Evolutionary conservation across 306 rosid species (phyloP).

Genomic region (Lupinus albus): DNA sequence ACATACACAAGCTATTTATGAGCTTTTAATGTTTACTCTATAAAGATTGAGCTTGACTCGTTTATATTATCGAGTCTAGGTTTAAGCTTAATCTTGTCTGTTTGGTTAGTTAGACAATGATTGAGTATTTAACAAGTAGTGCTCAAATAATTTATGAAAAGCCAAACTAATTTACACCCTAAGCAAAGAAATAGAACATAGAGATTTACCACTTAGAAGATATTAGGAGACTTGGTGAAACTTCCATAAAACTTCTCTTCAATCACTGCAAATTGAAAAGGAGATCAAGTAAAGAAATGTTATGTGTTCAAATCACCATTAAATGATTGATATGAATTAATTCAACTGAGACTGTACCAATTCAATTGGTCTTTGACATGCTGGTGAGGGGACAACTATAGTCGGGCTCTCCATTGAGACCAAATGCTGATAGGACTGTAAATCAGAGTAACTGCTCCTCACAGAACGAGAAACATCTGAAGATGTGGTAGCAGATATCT

Average conservation of each 20-base stretch:
- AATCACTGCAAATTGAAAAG: constrained; percentile 36
- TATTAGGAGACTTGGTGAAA: constrained; percentile 45
- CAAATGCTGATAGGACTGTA: constrained; percentile 57
- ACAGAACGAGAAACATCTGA: constrained; percentile 60
- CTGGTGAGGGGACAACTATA: constrained; percentile 67
- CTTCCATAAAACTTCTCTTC: constrained; percentile 38
- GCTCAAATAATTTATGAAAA: background rate
- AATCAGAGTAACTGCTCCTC: constrained; percentile 65
- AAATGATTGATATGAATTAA: constrained; percentile 36
- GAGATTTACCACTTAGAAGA: constrained; percentile 52
- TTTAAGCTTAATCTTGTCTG: background rate
- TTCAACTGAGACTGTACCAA: constrained; percentile 35
- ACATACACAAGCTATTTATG: too few relatives aligned
- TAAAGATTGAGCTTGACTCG: background rate
- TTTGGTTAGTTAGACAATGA: background rate
- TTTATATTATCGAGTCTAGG: background rate
- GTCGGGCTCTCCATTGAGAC: constrained; percentile 65
- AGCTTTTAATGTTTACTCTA: background rate
- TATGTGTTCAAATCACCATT: constrained; percentile 23
- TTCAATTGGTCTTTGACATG: constrained; percentile 42
- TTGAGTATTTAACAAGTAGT: background rate
- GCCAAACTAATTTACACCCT: background rate
- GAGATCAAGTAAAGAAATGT: background rate
- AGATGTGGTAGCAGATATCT: constrained; percentile 53
- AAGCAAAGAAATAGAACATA: constrained; percentile 2